phyloP scores from a whole-genome alignment of 495 filamentous ascomycete genomes.

The Xylaria venustula region DNA sequence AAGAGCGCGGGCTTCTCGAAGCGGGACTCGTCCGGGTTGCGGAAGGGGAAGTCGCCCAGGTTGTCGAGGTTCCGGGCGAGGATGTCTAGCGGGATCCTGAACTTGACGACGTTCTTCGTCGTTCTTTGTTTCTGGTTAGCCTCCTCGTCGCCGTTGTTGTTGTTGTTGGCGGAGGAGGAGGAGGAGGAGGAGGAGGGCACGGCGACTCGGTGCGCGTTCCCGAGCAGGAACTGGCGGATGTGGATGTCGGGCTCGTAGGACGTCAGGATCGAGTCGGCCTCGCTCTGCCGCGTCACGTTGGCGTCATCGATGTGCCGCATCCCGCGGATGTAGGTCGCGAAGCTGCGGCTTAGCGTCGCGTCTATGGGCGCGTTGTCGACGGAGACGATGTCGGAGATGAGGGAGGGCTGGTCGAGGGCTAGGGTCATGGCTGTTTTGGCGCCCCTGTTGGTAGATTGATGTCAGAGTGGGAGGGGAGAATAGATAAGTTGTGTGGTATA shows the following conservation, averaged over 20 bases:
- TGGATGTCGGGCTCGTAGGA: slow-evolving; percentile 72
- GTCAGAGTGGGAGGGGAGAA: no score
- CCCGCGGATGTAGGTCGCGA: slow-evolving; percentile 77
- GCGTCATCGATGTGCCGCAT: slow-evolving; percentile 79
- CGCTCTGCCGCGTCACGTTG: slow-evolving; percentile 62
- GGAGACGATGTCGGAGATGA: slow-evolving; percentile 67
- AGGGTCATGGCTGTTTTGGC: slow-evolving; percentile 94
- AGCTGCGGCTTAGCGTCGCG: slow-evolving; percentile 67
- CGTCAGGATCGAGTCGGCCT: slow-evolving; percentile 77
- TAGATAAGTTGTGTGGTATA: no score
- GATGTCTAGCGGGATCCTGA: slow-evolving; percentile 46
- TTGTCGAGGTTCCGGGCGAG: slow-evolving; percentile 42
- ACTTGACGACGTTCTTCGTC: slow-evolving; percentile 28
- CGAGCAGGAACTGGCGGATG: slow-evolving; percentile 89
- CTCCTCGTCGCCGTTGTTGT: not conserved
- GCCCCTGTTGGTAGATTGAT: slow-evolving; percentile 71
- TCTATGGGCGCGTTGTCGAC: slow-evolving; percentile 94
- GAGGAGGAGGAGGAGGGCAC: no score
- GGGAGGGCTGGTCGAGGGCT: slow-evolving; percentile 64
- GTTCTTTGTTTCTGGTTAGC: no score
- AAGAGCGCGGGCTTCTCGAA: slow-evolving; percentile 81
- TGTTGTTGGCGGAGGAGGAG: no score
- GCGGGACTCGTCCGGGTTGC: slow-evolving; percentile 54
- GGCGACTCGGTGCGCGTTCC: slow-evolving; percentile 68
- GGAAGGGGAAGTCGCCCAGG: slow-evolving; percentile 86